Evolutionary conservation across 345 rosid species (phyloP), one percentile per base, ranked within the genome.

Genomic region (Boechera retrofracta): DNA sequence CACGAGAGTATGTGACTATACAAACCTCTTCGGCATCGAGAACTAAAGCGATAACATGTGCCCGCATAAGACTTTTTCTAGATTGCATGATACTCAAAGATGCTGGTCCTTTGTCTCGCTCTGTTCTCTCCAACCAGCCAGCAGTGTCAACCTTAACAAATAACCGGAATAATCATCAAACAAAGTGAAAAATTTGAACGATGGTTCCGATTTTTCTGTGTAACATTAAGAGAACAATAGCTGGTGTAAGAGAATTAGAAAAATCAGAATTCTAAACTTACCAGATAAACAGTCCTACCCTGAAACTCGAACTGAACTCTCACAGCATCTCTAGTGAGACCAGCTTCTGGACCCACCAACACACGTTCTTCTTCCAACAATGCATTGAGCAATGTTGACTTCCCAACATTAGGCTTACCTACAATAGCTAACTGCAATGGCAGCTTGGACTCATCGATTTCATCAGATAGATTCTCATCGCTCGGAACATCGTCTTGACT

Each of bases 11-110:
- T 55, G 41, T 56, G 1, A 12, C 29, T 7, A 31, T 9, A 66
- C 84, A 74, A 55, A 94, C 97, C 97, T 92, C 98, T 81, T 87
- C 92, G n/a, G 97, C 97, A 85, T 95, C 89, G 12, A 95, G 98
- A 74, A 95, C 98, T 67, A 95, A 81, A 60, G 94, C 99, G 70
- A 92, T 82, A 42, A 92, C 84, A 83, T 95, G 98, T 61, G 99
- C 98, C 63, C 99, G 91, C 96, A 92, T 86, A 74, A 92, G 85
- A 85, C 85, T 92, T 85, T 89, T 92, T 83, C 97, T 89, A 16
- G 99, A 95, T 77, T 95, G 99, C 91, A 95, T 79, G 11, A 95
- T 72, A 75, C 99, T 91, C 83, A 95, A 81, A 48, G 98, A 95
- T 39, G 94, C 83, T 29, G 98, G 97, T 74, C 98, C 98, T 86